Evolutionary conservation across 2,329 filamentous ascomycete genomes (phyloP), one percentile per base, ranked within the genome.

Genomic region (Shiraia bambusicola): DNA sequence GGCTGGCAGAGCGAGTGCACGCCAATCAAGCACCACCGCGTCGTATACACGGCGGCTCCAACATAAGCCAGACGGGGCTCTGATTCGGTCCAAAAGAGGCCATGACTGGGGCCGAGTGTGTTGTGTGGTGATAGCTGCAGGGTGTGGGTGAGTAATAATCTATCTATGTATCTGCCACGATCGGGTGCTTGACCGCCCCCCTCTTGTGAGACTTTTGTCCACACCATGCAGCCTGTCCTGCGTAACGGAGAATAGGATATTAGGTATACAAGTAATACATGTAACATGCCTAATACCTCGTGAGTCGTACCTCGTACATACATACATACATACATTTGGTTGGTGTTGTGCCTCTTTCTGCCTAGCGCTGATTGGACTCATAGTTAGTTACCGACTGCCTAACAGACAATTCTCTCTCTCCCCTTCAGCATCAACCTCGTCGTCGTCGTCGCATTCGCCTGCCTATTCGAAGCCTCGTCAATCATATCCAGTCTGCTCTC

Each of bases 141-240:
- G 51, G 40, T 41, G 26, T 30, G n/a, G n/a, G n/a, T n/a, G n/a
- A n/a, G n/a, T n/a, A n/a, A n/a, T n/a, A n/a, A n/a, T n/a, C n/a
- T n/a, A n/a, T n/a, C n/a, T n/a, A 32, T 35, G 14, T 22, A 3
- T 19, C 4, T 31, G 26, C 48, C 52, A 48, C 53, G 50, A 50
- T 19, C 6, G 26, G 34, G 14, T 29, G 49, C 49, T 52, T 62
- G 60, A 64, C 60, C 60, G 60, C 60, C 58, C 47, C 49, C 46
- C 50, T 45, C 42, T 28, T 30, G 48, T 49, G 46, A 48, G 42
- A 49, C 49, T 32, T n/a, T 48, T 40, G 45, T 40, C 44, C 22
- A 36, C n/a, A n/a, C n/a, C n/a, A n/a, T n/a, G n/a, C n/a, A n/a
- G n/a, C n/a, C n/a, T n/a, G n/a, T n/a, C n/a, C n/a, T n/a, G n/a